phyloP scores from a whole-genome alignment of 139 green algal genomes.

The Haematococcus sp. region DNA sequence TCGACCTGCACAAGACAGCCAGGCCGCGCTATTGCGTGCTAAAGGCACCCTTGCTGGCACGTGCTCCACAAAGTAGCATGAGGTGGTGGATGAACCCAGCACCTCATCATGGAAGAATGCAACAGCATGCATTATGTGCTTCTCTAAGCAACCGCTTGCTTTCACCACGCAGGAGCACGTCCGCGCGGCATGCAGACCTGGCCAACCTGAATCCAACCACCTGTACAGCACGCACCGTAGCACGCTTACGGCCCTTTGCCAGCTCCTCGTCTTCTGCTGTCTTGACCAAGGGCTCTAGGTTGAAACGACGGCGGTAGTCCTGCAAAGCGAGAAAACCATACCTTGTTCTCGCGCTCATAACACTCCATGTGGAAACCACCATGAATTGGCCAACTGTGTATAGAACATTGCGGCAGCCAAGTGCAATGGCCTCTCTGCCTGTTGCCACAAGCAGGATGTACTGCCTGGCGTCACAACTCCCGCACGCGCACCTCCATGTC shows the following conservation, averaged over 20 bases:
- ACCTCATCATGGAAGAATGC: no score
- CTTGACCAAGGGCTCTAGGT: constrained; percentile 77
- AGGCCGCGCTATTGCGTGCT: neutral
- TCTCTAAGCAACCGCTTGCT: no score
- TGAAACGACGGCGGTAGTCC: constrained; percentile 63
- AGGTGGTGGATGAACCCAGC: no score
- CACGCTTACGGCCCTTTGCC: constrained; percentile 36
- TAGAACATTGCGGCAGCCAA: neutral
- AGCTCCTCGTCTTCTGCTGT: constrained; percentile 51
- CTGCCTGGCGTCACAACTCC: neutral
- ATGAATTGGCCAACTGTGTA: no score
- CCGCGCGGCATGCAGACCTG: no score
- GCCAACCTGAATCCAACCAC: neutral
- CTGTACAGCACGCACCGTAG: constrained; percentile 39
- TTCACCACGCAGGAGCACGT: no score
- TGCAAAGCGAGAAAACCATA: no score
- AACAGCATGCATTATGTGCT: no score
- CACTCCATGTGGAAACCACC: neutral
- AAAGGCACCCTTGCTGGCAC: neutral
- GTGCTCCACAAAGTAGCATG: no score
- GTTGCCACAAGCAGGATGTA: no score
- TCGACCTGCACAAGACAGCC: constrained; percentile 46
- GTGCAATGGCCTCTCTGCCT: constrained; percentile 2
- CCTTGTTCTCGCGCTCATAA: neutral
- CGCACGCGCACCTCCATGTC: constrained; percentile 34